Evolutionary conservation across 1,139 yeast genomes (phyloP), one percentile per base, ranked within the genome.

Genomic region (Lodderomyces elongisporus): DNA sequence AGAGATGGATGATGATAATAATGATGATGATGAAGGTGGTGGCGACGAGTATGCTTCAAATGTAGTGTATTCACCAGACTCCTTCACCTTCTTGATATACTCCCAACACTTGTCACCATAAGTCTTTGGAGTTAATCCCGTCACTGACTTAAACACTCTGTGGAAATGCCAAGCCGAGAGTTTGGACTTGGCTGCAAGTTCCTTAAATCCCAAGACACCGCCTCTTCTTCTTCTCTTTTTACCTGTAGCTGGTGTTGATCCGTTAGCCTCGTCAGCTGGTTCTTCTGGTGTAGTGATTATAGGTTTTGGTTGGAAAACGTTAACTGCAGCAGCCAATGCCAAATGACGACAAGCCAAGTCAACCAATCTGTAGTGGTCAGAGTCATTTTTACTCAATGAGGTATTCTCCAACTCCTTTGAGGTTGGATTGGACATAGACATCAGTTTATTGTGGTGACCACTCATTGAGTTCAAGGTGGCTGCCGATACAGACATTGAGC

Each of bases 131-230:
- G 95, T 85, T 41, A 85, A 69, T 1, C 91, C 89, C 12, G 94
- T 83, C 37, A 85, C 87, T 27, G 82, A 75, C 56, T 87, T 81
- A 63, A 85, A 85, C 23, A 85, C 95, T 35, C 95, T 66, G 62
- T 85, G 95, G 57, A 85, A 85, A 59, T 85, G 95, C 95, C 95
- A 85, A n/a, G 95, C 94, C 16, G 85, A 76, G 39, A 85, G 69
- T 45, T 82, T 84, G 9, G 89, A 81, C 51, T 85, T 83, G 13
- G 87, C 81, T 5, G 95, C 95, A 52, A 85, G 68, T 54, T 85
- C 95, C 56, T 85, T 84, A 60, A 85, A 85, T 0, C 95, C 95
- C 30, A 85, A 62, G 9, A 85, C 88, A 25, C 95, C 95, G 16
- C 95, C 95, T 53, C 94, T 71, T 63, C 89, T 74, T 51, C 70